phyloP scores from a whole-genome alignment of 192 early-diverging fungal species.

The Coemansia sp. region DNA sequence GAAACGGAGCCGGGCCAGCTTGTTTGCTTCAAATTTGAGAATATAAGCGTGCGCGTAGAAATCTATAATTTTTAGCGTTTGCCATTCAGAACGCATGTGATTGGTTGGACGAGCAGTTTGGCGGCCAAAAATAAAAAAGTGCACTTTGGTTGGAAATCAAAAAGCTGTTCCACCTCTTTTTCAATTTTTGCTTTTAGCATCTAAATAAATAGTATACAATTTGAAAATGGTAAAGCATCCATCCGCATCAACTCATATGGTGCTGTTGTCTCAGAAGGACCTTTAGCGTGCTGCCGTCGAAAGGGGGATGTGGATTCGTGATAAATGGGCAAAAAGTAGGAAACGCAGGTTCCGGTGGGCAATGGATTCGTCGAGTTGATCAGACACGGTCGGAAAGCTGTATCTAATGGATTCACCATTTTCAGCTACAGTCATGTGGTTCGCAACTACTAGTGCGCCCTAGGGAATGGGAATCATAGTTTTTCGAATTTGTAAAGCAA shows the following conservation, averaged over 20 bases:
- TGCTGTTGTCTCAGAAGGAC: not conserved
- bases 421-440: not conserved
- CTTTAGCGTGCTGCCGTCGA: not conserved
- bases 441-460: not conserved
- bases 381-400: not conserved
- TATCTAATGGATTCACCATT: slow-evolving; percentile 1
- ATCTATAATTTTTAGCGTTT: not conserved
- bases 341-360: not conserved
- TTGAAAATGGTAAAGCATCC: slow-evolving; percentile 16
- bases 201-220: slow-evolving; percentile 7
- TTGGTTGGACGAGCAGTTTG: not conserved
- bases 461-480: not conserved
- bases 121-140: not conserved
- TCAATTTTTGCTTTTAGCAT: slow-evolving; percentile 6
- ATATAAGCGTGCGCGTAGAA: not conserved
- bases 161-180: not conserved
- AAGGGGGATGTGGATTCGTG: not conserved
- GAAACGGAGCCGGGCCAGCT: no score
- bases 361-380: not conserved
- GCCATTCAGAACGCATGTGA: not conserved
- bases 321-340: not conserved
- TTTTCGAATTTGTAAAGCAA: not conserved
- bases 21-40: not conserved
- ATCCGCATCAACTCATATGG: not conserved
- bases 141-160: not conserved